Percentiles rank a stretch among this genome's conserved stretches.
phyloP scores from a whole-genome alignment of 306 rosid genomes.

The Delonix regia region DNA sequence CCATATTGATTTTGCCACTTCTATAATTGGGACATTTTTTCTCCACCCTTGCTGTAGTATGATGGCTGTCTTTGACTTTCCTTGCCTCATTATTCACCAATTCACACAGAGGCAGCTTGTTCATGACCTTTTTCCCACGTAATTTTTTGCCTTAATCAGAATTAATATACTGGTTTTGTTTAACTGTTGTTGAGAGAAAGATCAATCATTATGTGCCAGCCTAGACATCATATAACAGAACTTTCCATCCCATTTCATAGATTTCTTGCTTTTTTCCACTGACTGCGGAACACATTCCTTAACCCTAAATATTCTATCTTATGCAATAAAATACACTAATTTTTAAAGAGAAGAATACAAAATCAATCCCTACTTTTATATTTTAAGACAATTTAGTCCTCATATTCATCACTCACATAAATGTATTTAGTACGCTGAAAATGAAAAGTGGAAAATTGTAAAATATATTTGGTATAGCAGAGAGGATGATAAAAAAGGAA shows the following conservation, averaged over 20 bases:
- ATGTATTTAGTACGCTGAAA: too few relatives aligned
- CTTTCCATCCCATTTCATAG: neutral
- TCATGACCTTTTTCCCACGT: neutral
- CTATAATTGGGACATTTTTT: conserved; percentile 49
- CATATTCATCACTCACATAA: too few relatives aligned
- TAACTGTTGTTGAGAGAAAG: neutral
- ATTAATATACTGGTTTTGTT: conserved; percentile 8
- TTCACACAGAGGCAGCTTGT: conserved; percentile 12
- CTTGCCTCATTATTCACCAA: conserved; percentile 21
- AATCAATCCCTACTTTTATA: too few relatives aligned
- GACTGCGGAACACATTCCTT: conserved; percentile 58
- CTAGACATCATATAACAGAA: neutral
- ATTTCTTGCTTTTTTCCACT: conserved; percentile 44
- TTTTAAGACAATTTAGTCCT: too few relatives aligned
- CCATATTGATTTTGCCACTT: conserved; percentile 28
- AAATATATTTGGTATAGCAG: too few relatives aligned
- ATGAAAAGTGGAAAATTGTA: too few relatives aligned
- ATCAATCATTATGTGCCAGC: neutral
- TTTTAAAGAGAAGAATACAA: too few relatives aligned
- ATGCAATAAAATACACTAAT: too few relatives aligned
- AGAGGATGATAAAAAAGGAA: too few relatives aligned
- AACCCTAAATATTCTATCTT: too few relatives aligned
- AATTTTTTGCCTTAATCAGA: neutral
- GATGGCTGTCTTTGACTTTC: conserved; percentile 49
- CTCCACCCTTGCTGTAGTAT: conserved; percentile 39